Base-by-base conservation (phyloP, 1,284 basidiomycete genomes). In the Vanrija sp. region DNA sequence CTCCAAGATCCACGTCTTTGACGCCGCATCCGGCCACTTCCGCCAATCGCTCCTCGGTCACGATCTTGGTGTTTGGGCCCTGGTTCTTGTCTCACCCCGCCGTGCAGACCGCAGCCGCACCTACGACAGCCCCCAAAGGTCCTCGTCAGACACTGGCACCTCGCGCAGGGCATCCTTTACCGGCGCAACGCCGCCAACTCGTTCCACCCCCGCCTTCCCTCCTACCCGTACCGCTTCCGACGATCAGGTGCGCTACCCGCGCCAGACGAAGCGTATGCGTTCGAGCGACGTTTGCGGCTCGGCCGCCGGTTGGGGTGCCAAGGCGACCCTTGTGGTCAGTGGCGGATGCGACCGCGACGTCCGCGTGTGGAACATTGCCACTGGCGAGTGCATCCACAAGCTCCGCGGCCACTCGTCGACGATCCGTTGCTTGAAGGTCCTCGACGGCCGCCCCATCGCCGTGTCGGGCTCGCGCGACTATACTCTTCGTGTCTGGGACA, bases 401-500 rank as follows among this genome's bases (percentile, higher is more conserved):
- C 81, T 98, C 16, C 79, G 81, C 5, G 95, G 93, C 0, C 95
- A 98, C 75, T 86, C 86, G 0, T 91, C 91, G 0, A 98, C 94
- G 0, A 88, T 98, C 55, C 85, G 95, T 28, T 97, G 92, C 73
- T 80, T 97, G 55, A 89, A 89, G 65, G 88, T 94, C 15, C 78
- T 98, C 42, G 87, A 94, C 67, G 86, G 87, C 43, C 82, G 89
- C 5, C 92, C 95, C 0, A 83, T 96, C 47, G 91, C 91, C 2
- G 84, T 98, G 21, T 89, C 91, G 0, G 95, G 93, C 49, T 91
- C 91, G 40, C 82, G 95, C 16, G 93, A 97, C 66, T 80, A 82
- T 21, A 92, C 90, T 1, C 71, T 98, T 51, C 83, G 92, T 0
- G 90, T 97, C 1, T 98, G 95, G 95, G 89, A 98, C 73, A 83